Conservation (phyloP, 75 land plant species). For the Ceratopteris richardii region DNA sequence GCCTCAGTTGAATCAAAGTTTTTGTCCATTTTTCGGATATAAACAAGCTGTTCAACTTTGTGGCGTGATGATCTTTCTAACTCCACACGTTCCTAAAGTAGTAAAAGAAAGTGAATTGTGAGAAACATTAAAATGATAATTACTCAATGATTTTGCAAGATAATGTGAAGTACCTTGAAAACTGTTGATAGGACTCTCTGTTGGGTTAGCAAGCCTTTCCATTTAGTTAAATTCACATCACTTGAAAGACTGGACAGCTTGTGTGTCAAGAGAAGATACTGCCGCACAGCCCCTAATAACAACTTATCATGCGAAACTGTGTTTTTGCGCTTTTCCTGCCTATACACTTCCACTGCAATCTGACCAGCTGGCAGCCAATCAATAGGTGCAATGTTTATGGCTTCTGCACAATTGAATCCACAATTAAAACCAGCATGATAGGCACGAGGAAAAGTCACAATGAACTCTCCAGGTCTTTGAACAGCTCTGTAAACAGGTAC, state of each 20-base stretch:
- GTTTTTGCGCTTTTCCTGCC: conserved; percentile 70
- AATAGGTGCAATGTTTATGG: conserved; percentile 94
- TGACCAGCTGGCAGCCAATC: conserved; percentile 96
- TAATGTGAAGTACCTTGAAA: conserved; percentile 64
- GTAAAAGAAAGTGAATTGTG: too few relatives aligned
- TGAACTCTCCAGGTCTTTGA: conserved; percentile 80
- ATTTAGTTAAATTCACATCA: too few relatives aligned
- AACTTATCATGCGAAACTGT: conserved; percentile 93
- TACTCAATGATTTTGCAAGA: too few relatives aligned
- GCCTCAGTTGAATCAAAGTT: conserved; percentile 51
- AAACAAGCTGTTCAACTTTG: conserved; percentile 1
- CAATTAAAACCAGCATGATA: conserved; percentile 93
- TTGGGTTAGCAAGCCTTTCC: conserved; percentile 47
- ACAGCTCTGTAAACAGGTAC: conserved; percentile 79
- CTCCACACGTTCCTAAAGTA: conserved; percentile 46
- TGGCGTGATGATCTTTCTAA: conserved; percentile 47
- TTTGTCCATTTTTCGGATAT: conserved; percentile 44
- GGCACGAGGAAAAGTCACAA: conserved; percentile 92
- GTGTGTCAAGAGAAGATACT: conserved; percentile 29
- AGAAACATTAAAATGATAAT: too few relatives aligned
- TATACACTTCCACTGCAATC: conserved; percentile 78
- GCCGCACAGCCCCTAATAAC: conserved; percentile 51
- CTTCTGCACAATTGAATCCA: conserved; percentile 98
- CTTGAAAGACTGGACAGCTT: neutral
- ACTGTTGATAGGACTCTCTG: conserved; percentile 63